Percentiles rank a stretch among this genome's conserved stretches.
phyloP scores from a whole-genome alignment of 176 grass and related monocot species.

The Avena eriantha region DNA sequence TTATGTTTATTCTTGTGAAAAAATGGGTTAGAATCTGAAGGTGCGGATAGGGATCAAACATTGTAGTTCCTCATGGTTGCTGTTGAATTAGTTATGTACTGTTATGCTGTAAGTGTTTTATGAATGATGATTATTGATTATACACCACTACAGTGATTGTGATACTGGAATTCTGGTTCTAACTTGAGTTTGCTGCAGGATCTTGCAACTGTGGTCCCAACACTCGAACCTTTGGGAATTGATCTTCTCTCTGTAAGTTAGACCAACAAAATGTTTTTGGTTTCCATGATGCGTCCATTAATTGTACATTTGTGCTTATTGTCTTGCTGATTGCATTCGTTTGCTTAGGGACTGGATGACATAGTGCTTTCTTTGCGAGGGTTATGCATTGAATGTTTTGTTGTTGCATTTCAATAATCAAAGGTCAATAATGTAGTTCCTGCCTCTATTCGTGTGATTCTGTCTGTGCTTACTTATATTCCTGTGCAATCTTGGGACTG shows the following conservation, averaged over 20 bases:
- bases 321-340: neutral
- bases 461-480: neutral
- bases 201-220: slow-evolving; percentile 60
- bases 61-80: neutral
- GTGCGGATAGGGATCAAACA: neutral
- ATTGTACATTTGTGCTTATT: neutral
- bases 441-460: neutral
- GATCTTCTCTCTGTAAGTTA: slow-evolving; percentile 87
- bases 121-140: neutral
- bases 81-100: neutral
- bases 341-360: neutral
- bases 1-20: slow-evolving; percentile 23
- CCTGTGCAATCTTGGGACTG: neutral
- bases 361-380: neutral
- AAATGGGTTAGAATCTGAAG: neutral
- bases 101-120: slow-evolving; percentile 1
- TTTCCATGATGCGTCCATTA: neutral
- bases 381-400: neutral
- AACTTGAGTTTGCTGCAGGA: slow-evolving; percentile 59
- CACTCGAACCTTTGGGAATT: slow-evolving; percentile 67
- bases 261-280: neutral
- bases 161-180: slow-evolving; percentile 10
- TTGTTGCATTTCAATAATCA: neutral
- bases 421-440: neutral
- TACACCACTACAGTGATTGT: neutral